phyloP scores from a whole-genome alignment of 768 basidiomycete genomes.

The Candolleomyces efflorescens region DNA sequence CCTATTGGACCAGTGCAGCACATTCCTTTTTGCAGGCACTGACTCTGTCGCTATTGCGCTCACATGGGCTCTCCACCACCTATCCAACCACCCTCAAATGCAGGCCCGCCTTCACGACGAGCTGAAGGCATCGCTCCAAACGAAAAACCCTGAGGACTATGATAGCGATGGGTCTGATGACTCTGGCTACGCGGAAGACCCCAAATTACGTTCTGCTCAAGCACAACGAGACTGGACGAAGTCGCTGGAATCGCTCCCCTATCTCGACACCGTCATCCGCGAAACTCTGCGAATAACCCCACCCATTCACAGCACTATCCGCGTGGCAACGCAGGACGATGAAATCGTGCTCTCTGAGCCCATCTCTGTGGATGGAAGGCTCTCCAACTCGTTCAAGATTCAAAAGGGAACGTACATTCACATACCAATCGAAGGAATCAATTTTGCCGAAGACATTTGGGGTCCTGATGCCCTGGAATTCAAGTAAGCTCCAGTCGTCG shows the following conservation, averaged over 20 bases:
- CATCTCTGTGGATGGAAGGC: conserved; percentile 36
- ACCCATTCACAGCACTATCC: conserved; percentile 54
- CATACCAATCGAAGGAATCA: conserved; percentile 55
- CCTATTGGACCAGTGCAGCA: conserved; percentile 60
- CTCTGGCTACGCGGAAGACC: conserved; percentile 20
- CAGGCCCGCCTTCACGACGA: conserved; percentile 58
- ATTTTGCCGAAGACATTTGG: conserved; percentile 49
- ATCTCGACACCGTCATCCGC: conserved; percentile 53
- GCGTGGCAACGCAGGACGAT: conserved; percentile 51
- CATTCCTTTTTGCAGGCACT: conserved; percentile 61
- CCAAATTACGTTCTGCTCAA: background rate
- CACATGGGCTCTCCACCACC: conserved; percentile 54
- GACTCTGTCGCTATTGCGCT: conserved; percentile 55
- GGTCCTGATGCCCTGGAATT: conserved; percentile 49
- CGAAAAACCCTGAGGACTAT: conserved; percentile 12
- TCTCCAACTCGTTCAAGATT: conserved; percentile 36
- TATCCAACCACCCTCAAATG: conserved; percentile 48
- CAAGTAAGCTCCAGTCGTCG: conserved; percentile 37
- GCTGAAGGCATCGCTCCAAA: conserved; percentile 17
- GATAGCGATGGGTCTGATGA: conserved; percentile 18
- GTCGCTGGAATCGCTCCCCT: conserved; percentile 38
- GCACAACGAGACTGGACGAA: background rate
- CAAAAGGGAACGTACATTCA: conserved; percentile 54
- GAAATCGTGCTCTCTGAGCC: conserved; percentile 47
- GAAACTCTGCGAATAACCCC: conserved; percentile 55